A percentile compares a stretch with the other conserved stretches of the same genome.
These are phyloP conservation scores for Streptanthus diversifolius DNA, from an alignment of 345 rosid genomes.

Conservation along the genomic window DNA sequence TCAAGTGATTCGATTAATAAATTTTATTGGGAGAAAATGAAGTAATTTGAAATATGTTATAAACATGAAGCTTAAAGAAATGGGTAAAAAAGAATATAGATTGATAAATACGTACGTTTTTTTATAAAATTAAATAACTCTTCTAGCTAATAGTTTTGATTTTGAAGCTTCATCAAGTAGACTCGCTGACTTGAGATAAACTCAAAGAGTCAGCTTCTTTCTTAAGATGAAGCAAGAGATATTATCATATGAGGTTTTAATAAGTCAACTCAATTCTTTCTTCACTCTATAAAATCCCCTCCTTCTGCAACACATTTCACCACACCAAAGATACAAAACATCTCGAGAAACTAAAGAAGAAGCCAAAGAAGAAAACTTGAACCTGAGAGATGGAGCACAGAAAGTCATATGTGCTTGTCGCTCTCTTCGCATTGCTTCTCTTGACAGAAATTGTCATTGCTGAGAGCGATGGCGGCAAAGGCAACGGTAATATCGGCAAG, in stretches of 20 bases:
- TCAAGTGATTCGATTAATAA: background rate
- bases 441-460: conserved; percentile 36
- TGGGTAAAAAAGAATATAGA: background rate
- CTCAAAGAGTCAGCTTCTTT: conserved; percentile 35
- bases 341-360: conserved; percentile 12
- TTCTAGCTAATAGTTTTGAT: background rate
- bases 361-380: conserved; percentile 16
- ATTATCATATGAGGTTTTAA: conserved; percentile 19
- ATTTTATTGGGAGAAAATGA: background rate
- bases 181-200: conserved; percentile 23
- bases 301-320: conserved; percentile 13
- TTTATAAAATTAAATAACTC: background rate
- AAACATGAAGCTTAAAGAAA: background rate
- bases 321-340: conserved; percentile 19
- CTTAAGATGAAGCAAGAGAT: conserved; percentile 29
- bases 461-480: conserved; percentile 20
- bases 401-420: conserved; percentile 34
- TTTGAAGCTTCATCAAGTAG: conserved; percentile 16
- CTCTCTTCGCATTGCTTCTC: conserved; percentile 39
- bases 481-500: conserved; percentile 9
- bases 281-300: conserved; percentile 25
- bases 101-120: background rate
- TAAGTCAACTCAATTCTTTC: conserved; percentile 18
- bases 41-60: background rate
- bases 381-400: conserved; percentile 29